Conservation (phyloP, 352 stramenopile genomes). For the Poterioochromonas sp. region DNA sequence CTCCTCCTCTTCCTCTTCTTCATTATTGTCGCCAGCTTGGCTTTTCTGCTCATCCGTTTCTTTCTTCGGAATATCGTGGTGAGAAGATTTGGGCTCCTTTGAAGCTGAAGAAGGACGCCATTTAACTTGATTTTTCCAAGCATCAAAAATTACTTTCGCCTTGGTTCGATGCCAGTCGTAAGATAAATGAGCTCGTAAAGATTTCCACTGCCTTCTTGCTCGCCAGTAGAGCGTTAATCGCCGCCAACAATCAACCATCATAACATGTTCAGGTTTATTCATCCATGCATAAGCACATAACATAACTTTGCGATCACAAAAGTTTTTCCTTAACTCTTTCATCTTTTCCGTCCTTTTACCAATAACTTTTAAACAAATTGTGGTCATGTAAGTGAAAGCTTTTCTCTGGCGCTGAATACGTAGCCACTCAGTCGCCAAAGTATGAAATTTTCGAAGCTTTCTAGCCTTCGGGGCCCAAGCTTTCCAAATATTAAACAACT, state of each 20-base stretch:
- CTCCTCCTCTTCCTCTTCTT: too few species aligned
- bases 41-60: too few species aligned
- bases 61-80: too few species aligned
- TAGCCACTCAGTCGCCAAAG: conserved; percentile 1
- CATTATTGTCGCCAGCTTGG: too few species aligned
- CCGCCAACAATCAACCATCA: conserved; percentile 28
- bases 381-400: not conserved
- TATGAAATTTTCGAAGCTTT: not conserved
- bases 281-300: conserved; percentile 16
- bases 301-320: conserved; percentile 20
- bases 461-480: not conserved
- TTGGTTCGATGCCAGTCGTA: not conserved
- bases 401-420: not conserved
- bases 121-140: not conserved
- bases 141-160: conserved; percentile 4
- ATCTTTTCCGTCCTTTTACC: not conserved
- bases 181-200: not conserved
- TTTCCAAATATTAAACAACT: not conserved
- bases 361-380: not conserved
- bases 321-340: conserved; percentile 1
- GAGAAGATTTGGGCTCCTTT: too few species aligned
- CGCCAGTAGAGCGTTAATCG: not conserved
- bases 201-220: not conserved
- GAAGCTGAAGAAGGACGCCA: not conserved
- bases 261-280: conserved; percentile 23